Conservation (phyloP, 176 grass and related monocot species). For the Eragrostis curvula region DNA sequence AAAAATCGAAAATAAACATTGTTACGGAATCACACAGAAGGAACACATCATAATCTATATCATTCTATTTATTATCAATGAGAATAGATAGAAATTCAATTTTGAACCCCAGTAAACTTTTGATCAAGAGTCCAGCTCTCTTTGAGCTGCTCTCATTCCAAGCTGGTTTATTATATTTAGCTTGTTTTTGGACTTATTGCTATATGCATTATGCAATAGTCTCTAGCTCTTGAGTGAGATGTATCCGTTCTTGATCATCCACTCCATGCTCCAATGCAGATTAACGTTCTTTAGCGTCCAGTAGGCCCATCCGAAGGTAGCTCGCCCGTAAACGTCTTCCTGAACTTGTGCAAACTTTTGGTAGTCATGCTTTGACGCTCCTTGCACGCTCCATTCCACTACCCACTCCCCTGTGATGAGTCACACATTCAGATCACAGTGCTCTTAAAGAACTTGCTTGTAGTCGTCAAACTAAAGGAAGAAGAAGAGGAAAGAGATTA, state of each 20-base stretch:
- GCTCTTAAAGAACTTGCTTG: too few relatives aligned
- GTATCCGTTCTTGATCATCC: constrained; percentile 81
- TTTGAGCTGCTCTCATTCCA: background rate
- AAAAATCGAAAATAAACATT: too few relatives aligned
- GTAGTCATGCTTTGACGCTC: constrained; percentile 28
- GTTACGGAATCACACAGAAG: too few relatives aligned
- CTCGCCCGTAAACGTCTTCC: constrained; percentile 49
- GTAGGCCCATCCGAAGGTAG: constrained; percentile 78
- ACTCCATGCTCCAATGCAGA: constrained; percentile 65
- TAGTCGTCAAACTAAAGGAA: background rate
- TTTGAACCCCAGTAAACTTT: too few relatives aligned
- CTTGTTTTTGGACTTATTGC: background rate
- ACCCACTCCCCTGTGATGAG: constrained; percentile 55
- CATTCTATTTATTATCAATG: too few relatives aligned
- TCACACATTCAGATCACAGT: background rate
- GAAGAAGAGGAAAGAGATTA: background rate
- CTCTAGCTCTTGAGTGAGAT: constrained; percentile 38
- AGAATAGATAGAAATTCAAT: too few relatives aligned
- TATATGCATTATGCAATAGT: background rate
- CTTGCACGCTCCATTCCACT: constrained; percentile 37
- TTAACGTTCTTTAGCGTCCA: constrained; percentile 65
- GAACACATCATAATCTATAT: too few relatives aligned
- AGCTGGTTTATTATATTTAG: background rate
- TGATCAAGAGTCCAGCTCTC: too few relatives aligned
- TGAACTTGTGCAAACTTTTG: constrained; percentile 51